Evolutionary conservation across 2,329 filamentous ascomycete genomes (phyloP).

Genomic region (Calonectria multiphialidica): DNA sequence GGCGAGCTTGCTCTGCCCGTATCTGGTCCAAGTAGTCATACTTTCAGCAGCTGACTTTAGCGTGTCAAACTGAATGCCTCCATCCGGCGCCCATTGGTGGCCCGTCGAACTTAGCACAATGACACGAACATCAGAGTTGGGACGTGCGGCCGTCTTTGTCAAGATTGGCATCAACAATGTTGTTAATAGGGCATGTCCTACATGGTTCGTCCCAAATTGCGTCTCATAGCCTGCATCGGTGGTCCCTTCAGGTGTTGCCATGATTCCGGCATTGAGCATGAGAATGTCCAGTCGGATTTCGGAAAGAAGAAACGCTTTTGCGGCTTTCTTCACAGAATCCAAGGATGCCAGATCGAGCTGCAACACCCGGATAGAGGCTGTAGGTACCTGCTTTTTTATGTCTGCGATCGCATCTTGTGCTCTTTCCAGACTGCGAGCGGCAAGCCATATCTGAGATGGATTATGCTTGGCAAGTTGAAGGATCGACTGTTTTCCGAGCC

Average conservation of each 20-base stretch:
- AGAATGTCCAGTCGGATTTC: conserved; percentile 47
- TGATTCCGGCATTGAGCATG: conserved; percentile 43
- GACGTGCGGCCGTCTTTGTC: background rate
- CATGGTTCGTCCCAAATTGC: conserved; percentile 47
- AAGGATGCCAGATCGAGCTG: conserved; percentile 26
- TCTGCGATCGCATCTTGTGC: background rate
- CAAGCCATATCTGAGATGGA: conserved; percentile 7
- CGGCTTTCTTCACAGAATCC: conserved; percentile 27
- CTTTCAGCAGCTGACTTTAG: conserved; percentile 2
- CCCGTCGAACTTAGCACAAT: conserved; percentile 13
- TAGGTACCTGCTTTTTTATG: background rate
- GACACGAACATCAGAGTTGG: conserved; percentile 4
- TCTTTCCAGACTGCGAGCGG: background rate
- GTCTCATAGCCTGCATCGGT: conserved; percentile 46
- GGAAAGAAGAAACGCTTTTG: conserved; percentile 17
- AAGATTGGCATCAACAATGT: conserved; percentile 36
- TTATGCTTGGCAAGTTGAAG: background rate
- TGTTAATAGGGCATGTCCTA: conserved; percentile 43
- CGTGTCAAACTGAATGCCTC: conserved; percentile 13
- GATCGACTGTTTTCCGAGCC: background rate
- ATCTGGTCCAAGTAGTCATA: background rate
- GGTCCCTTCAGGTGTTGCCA: conserved; percentile 40
- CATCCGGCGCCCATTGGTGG: background rate
- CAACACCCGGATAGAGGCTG: background rate
- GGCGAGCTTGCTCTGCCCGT: conserved; percentile 24